Conservation (phyloP, 1,139 yeast genomes). For the Geotrichum macrosporum region DNA sequence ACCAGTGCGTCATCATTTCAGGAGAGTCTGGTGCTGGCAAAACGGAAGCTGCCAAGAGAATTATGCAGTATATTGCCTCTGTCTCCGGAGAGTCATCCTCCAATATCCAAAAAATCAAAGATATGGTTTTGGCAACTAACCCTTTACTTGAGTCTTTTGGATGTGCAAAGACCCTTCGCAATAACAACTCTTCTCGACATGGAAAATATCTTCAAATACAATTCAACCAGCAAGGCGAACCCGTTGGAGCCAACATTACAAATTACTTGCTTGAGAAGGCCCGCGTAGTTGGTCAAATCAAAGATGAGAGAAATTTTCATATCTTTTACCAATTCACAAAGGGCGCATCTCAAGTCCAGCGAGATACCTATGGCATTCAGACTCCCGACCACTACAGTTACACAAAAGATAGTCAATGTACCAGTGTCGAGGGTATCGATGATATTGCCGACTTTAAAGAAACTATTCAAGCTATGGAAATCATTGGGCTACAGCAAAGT, state of each 20-base stretch:
- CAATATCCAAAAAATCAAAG: conserved; percentile 78
- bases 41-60: conserved; percentile 97
- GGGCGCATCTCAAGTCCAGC: conserved; percentile 79
- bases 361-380: conserved; percentile 83
- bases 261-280: conserved; percentile 92
- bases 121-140: conserved; percentile 96
- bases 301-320: conserved; percentile 92
- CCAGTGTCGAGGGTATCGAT: conserved; percentile 79
- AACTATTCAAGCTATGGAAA: conserved; percentile 78
- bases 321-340: conserved; percentile 95
- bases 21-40: conserved; percentile 99
- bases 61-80: conserved; percentile 96
- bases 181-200: conserved; percentile 94
- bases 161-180: conserved; percentile 94
- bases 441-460: conserved; percentile 75
- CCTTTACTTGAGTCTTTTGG: conserved; percentile 96
- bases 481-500: conserved; percentile 71
- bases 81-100: conserved; percentile 61
- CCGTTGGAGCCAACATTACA: conserved; percentile 93
- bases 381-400: conserved; percentile 88
- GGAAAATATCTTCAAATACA: conserved; percentile 93
- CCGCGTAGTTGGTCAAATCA: conserved; percentile 89
- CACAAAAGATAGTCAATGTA: conserved; percentile 83
- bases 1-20: conserved; percentile 95
- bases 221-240: conserved; percentile 77